Evolutionary conservation across 345 rosid genomes (phyloP).

Genomic region (Boechera retrofracta): DNA sequence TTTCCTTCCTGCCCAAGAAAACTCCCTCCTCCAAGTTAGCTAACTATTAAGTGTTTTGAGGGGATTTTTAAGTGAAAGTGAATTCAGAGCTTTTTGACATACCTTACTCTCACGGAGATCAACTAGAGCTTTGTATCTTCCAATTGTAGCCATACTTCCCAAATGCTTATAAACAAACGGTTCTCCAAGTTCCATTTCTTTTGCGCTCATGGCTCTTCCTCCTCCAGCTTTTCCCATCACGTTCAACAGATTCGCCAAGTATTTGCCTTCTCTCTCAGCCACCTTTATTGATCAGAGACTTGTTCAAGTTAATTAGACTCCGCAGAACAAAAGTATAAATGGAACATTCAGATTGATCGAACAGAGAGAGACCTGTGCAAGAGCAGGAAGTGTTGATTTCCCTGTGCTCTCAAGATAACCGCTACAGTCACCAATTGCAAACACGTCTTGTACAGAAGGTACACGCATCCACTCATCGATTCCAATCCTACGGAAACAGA

Average conservation of each 20-base stretch:
- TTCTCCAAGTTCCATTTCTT: slow-evolving; percentile 63
- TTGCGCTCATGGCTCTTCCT: slow-evolving; percentile 63
- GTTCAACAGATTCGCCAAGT: slow-evolving; percentile 68
- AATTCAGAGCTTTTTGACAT: neutral
- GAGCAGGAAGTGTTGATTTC: slow-evolving; percentile 89
- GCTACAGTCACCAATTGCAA: slow-evolving; percentile 95
- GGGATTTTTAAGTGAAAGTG: neutral
- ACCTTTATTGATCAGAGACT: slow-evolving; percentile 56
- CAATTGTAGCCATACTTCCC: slow-evolving; percentile 98
- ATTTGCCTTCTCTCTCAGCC: slow-evolving; percentile 98
- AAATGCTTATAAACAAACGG: slow-evolving; percentile 89
- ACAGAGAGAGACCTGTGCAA: slow-evolving; percentile 75
- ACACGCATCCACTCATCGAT: slow-evolving; percentile 92
- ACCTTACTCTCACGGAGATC: slow-evolving; percentile 97
- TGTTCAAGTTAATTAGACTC: neutral
- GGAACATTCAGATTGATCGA: neutral
- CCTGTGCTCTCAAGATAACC: slow-evolving; percentile 94
- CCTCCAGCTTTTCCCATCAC: slow-evolving; percentile 73
- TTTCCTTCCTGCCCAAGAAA: slow-evolving; percentile 65
- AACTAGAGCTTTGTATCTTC: slow-evolving; percentile 93
- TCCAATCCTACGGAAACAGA: slow-evolving; percentile 68
- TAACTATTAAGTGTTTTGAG: neutral
- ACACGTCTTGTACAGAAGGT: slow-evolving; percentile 77
- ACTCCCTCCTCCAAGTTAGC: slow-evolving; percentile 7
- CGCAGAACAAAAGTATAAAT: neutral